A percentile compares a stretch with the other conserved stretches of the same genome.
Evolutionary conservation across 441 rosid species (phyloP).

Genomic region (Isatis lusitanica): DNA sequence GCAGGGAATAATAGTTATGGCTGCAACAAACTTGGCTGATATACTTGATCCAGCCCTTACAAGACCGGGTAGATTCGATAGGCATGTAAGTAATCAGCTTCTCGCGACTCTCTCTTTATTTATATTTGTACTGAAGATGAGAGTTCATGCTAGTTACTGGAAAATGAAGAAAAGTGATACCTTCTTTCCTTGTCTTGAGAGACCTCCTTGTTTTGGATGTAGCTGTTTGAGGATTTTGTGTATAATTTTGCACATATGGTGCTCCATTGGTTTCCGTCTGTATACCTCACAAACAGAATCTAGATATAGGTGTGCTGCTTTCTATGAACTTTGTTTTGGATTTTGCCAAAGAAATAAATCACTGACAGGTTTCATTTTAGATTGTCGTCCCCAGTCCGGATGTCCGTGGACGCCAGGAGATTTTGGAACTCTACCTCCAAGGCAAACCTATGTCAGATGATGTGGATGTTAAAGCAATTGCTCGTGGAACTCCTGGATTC

Average conservation of each 20-base stretch:
- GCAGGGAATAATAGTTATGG: conserved; percentile 97
- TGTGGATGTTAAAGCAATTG: conserved; percentile 88
- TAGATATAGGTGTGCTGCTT: neutral
- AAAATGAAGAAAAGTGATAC: neutral
- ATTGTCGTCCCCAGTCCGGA: conserved; percentile 96
- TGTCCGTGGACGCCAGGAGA: conserved; percentile 88
- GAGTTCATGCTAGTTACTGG: neutral
- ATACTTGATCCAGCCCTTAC: conserved; percentile 99
- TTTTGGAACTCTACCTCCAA: conserved; percentile 89
- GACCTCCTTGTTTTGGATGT: neutral
- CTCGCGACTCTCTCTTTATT: neutral
- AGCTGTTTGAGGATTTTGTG: neutral
- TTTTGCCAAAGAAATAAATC: neutral
- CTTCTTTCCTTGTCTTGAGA: no score
- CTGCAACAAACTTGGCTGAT: conserved; percentile 98
- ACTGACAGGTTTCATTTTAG: conserved; percentile 48
- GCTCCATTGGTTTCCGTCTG: conserved; percentile 13
- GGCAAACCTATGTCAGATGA: conserved; percentile 90
- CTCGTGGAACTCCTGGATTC: conserved; percentile 98
- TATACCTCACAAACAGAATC: neutral
- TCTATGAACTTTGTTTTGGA: neutral
- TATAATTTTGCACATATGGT: neutral
- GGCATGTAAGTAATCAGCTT: conserved; percentile 75
- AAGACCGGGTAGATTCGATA: conserved; percentile 98
- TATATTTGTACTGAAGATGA: conserved; percentile 2